A percentile compares a stretch with the other conserved stretches of the same genome.
These are phyloP conservation scores for Myriangium duriaei DNA, from an alignment of 2,329 filamentous ascomycete genomes.

Conservation along the genomic window DNA sequence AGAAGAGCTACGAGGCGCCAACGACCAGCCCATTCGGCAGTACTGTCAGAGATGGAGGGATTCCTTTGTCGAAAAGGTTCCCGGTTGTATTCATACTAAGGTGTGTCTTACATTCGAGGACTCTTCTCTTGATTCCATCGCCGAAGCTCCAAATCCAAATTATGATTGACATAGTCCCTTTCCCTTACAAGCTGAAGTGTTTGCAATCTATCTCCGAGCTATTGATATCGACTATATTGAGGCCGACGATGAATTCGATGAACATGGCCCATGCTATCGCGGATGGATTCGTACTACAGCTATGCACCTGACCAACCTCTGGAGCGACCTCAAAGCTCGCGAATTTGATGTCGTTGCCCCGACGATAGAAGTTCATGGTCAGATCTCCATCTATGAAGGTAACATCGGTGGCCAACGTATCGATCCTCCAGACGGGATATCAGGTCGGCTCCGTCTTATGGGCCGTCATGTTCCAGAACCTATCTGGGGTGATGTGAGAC, in stretches of 20 bases:
- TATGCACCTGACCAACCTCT: background rate
- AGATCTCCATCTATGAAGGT: background rate
- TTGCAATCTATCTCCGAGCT: background rate
- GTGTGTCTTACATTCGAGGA: background rate
- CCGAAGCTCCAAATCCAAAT: background rate
- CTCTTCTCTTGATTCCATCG: background rate
- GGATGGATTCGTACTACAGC: background rate
- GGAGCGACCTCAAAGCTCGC: background rate
- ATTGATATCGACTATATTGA: background rate
- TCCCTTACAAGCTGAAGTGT: background rate
- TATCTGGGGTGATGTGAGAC: no score
- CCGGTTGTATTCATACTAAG: background rate
- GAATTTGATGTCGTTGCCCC: no score
- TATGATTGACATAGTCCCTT: no score
- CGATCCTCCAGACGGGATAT: background rate
- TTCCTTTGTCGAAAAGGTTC: no score
- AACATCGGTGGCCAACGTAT: background rate
- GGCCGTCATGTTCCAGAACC: no score
- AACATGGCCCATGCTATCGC: background rate
- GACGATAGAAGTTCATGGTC: background rate
- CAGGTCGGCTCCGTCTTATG: no score
- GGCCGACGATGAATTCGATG: conserved; percentile 4
- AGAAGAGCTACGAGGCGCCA: background rate
- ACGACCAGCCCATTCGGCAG: background rate
- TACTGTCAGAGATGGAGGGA: background rate